Conservation (phyloP, 768 basidiomycete species). For the Coprinopsis sp. region DNA sequence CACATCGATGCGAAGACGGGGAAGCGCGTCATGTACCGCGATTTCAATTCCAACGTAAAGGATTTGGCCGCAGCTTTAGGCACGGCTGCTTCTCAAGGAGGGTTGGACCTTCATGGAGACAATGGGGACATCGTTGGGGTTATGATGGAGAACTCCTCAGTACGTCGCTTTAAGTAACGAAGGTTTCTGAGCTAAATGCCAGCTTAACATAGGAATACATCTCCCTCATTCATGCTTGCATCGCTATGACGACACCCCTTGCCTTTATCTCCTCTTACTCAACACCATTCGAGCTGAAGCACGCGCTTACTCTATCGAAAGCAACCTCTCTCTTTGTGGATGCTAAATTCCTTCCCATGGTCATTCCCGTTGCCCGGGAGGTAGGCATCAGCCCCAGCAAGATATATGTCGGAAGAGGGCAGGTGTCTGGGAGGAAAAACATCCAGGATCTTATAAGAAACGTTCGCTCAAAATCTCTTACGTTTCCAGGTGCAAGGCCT, state of each 20-base stretch:
- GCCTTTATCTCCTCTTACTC: constrained; percentile 34
- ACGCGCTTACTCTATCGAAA: constrained; percentile 29
- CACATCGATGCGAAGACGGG: constrained; percentile 56
- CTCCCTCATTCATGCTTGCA: constrained; percentile 27
- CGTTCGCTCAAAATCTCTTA: constrained; percentile 32
- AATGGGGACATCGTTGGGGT: constrained; percentile 62
- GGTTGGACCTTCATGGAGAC: constrained; percentile 46
- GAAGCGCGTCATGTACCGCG: constrained; percentile 36
- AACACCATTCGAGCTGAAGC: constrained; percentile 34
- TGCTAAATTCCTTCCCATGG: constrained; percentile 24
- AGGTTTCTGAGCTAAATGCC: no score
- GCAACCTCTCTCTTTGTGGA: constrained; percentile 32
- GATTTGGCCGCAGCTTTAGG: constrained; percentile 56
- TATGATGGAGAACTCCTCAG: constrained; percentile 64
- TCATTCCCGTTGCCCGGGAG: constrained; percentile 30
- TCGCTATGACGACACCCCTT: constrained; percentile 28
- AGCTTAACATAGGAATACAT: constrained; percentile 29
- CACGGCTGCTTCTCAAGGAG: constrained; percentile 42
- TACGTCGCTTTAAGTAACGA: constrained; percentile 38
- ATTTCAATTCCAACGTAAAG: constrained; percentile 47
- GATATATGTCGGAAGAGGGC: constrained; percentile 48
- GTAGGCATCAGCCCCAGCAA: constrained; percentile 34
- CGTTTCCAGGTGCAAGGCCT: constrained; percentile 37
- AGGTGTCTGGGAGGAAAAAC: constrained; percentile 34
- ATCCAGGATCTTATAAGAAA: constrained; percentile 41